Conservation (phyloP, 1,139 yeast species). For the Casaregolazyma lundiana region DNA sequence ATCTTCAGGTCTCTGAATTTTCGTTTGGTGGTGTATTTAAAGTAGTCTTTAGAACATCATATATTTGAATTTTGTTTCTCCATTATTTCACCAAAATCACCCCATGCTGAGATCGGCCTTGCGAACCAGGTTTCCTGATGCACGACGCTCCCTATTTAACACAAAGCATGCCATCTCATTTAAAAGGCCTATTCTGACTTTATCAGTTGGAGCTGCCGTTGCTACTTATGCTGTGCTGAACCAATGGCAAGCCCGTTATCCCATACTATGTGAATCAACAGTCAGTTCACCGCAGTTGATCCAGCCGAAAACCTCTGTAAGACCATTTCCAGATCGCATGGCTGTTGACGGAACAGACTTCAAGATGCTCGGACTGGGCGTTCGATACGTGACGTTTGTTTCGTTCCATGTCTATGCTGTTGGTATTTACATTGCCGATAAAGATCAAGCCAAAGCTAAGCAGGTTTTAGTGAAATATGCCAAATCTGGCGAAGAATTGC, state of each 20-base stretch:
- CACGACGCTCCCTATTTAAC: not conserved
- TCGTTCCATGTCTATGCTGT: slow-evolving; percentile 82
- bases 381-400: slow-evolving; percentile 75
- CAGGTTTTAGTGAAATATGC: slow-evolving; percentile 39
- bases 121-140: not conserved
- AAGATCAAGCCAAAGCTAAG: slow-evolving; percentile 48
- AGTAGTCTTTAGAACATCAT: not conserved
- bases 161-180: not conserved
- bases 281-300: slow-evolving; percentile 10
- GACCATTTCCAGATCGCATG: slow-evolving; percentile 31
- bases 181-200: not conserved
- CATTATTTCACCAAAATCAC: not conserved
- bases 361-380: slow-evolving; percentile 69
- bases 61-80: not conserved
- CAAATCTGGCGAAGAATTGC: slow-evolving; percentile 22
- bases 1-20: not conserved
- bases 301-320: slow-evolving; percentile 34
- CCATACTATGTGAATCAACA: not conserved
- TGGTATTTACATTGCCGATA: slow-evolving; percentile 67
- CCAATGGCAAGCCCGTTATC: not conserved
- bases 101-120: not conserved
- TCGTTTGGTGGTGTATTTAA: not conserved
- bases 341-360: slow-evolving; percentile 32
- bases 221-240: not conserved
- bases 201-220: not conserved